Percentiles rank a stretch among this genome's conserved stretches.
Conservation (phyloP, 371 early-diverging fungal genomes). For the Dentiscutata heterogama region DNA sequence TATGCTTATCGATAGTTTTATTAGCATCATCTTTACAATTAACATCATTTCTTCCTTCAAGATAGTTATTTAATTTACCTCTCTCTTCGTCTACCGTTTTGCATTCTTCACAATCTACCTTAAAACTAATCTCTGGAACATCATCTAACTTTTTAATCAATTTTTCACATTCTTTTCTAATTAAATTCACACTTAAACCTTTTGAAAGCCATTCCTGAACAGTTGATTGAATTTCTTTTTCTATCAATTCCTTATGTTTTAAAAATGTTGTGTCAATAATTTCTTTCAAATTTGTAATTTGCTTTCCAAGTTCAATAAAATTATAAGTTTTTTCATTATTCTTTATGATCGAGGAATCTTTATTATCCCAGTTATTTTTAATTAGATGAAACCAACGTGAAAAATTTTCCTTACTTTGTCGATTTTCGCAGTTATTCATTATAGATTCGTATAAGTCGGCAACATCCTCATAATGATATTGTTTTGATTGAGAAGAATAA, state of each 20-base stretch:
- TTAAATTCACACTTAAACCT: background rate
- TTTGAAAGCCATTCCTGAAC: slow-evolving; percentile 18
- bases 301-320: slow-evolving; percentile 37
- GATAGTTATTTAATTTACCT: background rate
- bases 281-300: slow-evolving; percentile 36
- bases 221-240: background rate
- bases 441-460: slow-evolving; percentile 16
- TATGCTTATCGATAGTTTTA: background rate
- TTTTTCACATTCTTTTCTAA: background rate
- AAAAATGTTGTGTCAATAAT: slow-evolving; percentile 13
- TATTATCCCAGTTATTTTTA: slow-evolving; percentile 26
- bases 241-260: slow-evolving; percentile 3
- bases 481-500: slow-evolving; percentile 31
- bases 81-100: background rate
- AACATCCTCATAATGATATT: slow-evolving; percentile 41
- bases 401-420: slow-evolving; percentile 22
- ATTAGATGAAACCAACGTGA: slow-evolving; percentile 20
- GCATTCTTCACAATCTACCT: slow-evolving; percentile 29
- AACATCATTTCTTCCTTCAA: background rate
- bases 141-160: background rate
- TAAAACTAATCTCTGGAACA: background rate
- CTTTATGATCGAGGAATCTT: slow-evolving; percentile 20
- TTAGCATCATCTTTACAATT: slow-evolving; percentile 15
- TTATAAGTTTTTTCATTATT: slow-evolving; percentile 28
- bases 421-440: slow-evolving; percentile 21